Evolutionary conservation across 202 grass and related monocot genomes (phyloP), one percentile per base, ranked within the genome.

Genomic region (Elaeis oleifera): DNA sequence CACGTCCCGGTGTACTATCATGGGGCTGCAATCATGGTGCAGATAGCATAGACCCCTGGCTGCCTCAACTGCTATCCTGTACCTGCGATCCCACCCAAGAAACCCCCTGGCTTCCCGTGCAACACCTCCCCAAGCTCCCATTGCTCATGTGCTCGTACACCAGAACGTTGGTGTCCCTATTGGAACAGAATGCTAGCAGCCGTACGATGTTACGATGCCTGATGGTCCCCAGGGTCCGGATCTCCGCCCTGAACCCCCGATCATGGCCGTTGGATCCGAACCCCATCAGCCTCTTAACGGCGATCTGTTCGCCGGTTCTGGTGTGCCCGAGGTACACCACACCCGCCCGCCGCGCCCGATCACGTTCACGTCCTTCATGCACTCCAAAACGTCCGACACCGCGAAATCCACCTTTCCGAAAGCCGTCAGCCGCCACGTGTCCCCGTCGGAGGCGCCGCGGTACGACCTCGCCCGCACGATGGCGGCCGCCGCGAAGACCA

Each of bases 321-420:
- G 88, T 73, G 0, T 64, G 85, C 0, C 94, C 95, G 1, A 58
- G 28, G 80, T 92, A 97, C 5, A 97, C 94, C 31, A 85, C 77
- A 0, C 88, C 94, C 4, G 88, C 94, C 0, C 94, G 54, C 94
- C 94, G 0, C 94, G 88, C 0, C 94, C 94, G 0, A 97, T 75
- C 65, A 97, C 82, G 66, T 97, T 97, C 6, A 71, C 77, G 1
- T 97, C 94, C 72, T 97, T 92, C 94, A 92, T 92, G 80, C 82
- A 78, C 66, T 92, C 94, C 25, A 92, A 65, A 71, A 97, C 88
- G 51, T 92, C 88, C 17, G 77, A 64, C 7, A 86, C 56, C 23
- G 83, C 82, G 70, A 97, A 92, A 52, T 92, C 82, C 64, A 89
- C 85, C 62, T 89, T 86, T 39, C 79, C 88, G 74, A 97, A 97